phyloP scores from a whole-genome alignment of 352 stramenopile species.

The Pythium periplocum region DNA sequence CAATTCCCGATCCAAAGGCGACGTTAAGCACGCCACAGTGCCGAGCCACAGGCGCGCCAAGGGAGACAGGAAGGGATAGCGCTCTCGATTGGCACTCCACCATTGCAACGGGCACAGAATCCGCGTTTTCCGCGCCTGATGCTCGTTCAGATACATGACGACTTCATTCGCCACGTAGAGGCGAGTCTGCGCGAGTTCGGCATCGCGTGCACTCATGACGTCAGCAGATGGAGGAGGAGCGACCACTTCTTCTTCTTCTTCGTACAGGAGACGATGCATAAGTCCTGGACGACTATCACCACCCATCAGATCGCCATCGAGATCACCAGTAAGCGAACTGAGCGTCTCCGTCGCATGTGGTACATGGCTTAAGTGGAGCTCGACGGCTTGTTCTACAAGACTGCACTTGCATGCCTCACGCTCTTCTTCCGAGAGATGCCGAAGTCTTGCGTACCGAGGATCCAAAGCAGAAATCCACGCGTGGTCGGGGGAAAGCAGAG shows the following conservation, averaged over 20 bases:
- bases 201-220: constrained; percentile 21
- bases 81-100: constrained; percentile 36
- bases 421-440: constrained; percentile 33
- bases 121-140: constrained; percentile 35
- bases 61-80: constrained; percentile 32
- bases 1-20: neutral
- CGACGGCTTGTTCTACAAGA: constrained; percentile 10
- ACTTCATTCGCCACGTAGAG: constrained; percentile 34
- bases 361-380: constrained; percentile 12
- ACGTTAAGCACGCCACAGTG: constrained; percentile 11
- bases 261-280: constrained; percentile 47
- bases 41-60: constrained; percentile 37
- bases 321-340: constrained; percentile 12
- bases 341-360: constrained; percentile 16
- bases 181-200: constrained; percentile 32
- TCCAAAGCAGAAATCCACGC: constrained; percentile 40
- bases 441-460: constrained; percentile 36
- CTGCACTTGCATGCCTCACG: constrained; percentile 20
- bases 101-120: constrained; percentile 40
- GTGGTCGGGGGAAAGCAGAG: constrained; percentile 13
- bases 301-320: constrained; percentile 33
- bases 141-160: constrained; percentile 31
- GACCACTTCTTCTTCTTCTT: constrained; percentile 39
- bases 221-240: constrained; percentile 9
- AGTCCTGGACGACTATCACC: constrained; percentile 24